Base-by-base conservation (phyloP, 176 grass and related monocot genomes). In the Zizania latifolia region DNA sequence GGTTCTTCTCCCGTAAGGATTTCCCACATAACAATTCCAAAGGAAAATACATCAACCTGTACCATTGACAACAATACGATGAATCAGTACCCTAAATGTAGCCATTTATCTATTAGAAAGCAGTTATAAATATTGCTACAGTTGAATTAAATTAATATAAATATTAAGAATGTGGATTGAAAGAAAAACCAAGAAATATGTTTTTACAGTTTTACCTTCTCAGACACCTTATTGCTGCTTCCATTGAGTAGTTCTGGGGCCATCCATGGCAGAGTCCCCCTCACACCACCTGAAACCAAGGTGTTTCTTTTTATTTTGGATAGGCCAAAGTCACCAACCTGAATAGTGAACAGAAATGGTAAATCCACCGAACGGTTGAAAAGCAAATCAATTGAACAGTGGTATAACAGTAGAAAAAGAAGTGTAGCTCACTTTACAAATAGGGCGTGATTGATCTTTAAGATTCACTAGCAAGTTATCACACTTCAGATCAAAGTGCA, bases 231-330 rank as follows among this genome's bases (percentile, higher is more conserved):
- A 54, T 84, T 95, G 76, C 92, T 95, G 68, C 92, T 86, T 74
- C 94, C 94, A 57, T 91, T 97, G 48, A 97, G 83, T 62, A 94
- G 83, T 74, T 94, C 92, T 11, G 92, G 92, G 31, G 92, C 92
- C 92, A 94, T 94, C 92, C 92, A 94, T 61, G 92, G 92, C 24
- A 94, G 66, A 3, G 92, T 94, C 3, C 92, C 92, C 80, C 92
- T 91, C 41, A 97, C 94, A 34, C 94, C 94, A 26, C 94, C 94
- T n/a, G 94, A 97, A 59, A 97, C 94, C 37, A 97, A 19, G 17
- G 90, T 97, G 71, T 97, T 97, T 70, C 94, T 86, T 75, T 97
- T 97, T 61, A 94, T 91, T 78, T 91, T 94, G 65, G 92, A 94
- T 61, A 94, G 82, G 41, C 92, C 92, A 78, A 94, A 97, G 84